Base-by-base conservation (phyloP, 306 rosid genomes). In the Benincasa hispida region DNA sequence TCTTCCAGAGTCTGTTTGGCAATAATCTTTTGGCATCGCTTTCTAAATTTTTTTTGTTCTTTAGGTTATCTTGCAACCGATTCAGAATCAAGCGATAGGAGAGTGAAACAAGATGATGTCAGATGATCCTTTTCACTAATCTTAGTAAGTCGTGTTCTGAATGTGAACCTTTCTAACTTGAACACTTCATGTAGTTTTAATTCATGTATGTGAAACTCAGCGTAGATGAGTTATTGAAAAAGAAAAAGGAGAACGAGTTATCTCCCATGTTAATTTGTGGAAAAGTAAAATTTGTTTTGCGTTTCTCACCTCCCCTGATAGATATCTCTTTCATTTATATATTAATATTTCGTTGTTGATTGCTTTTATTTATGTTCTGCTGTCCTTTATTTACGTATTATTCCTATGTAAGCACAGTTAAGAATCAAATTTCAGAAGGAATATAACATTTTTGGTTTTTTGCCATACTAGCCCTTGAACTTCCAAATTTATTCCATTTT, bases 41-140 rank as follows among this genome's bases (percentile, higher is more conserved):
- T 78, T 28, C 21, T 34, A 19, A 39, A n/a, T 17, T 25, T 0
- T 15, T 75, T 75, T 86, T 61, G 72, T 66, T 34, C 79, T 28
- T 58, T 80, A 91, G 96, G 93, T 76, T 93, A 93, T 66, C 79
- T 85, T 12, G 97, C 87, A 62, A 93, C 97, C 74, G 96, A 93
- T 72, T 93, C 98, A 0, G 91, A 91, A 77, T 88, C 97, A 19
- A 87, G 86, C 47, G 89, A 88, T 42, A 12, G 53, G 81, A 84
- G 82, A 77, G 57, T 60, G 79, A 83, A 17, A 77, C 78, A 17
- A 83, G 83, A 81, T 80, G 73, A 88, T 50, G 56, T 59, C 80
- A 14, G 74, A 19, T 77, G 42, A 50, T 19, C 76, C 25, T 50
- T 27, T 72, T 72, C 76, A 47, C 65, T 41, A 58, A 21, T 42